phyloP scores from a whole-genome alignment of 345 rosid genomes.

The Gossypium raimondii region DNA sequence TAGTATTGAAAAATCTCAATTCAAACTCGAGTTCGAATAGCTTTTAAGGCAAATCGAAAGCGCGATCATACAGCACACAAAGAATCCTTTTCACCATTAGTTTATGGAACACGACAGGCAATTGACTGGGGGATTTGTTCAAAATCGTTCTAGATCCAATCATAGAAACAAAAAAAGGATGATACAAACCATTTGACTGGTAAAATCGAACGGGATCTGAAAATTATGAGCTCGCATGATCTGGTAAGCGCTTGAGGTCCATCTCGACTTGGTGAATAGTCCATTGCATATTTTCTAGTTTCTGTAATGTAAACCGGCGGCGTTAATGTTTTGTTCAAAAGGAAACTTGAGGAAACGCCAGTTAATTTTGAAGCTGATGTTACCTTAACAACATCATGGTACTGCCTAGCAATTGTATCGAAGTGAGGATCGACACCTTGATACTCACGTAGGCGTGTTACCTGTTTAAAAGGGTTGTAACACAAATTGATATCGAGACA shows the following conservation, averaged over 20 bases:
- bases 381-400: conserved; percentile 93
- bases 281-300: conserved; percentile 95
- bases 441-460: conserved; percentile 91
- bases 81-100: background rate
- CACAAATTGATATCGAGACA: conserved; percentile 4
- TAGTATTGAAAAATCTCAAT: too few relatives aligned
- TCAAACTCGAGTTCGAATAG: background rate
- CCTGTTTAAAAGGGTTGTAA: conserved; percentile 36
- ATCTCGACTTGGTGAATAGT: conserved; percentile 88
- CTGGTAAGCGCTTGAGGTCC: conserved; percentile 74
- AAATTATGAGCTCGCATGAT: conserved; percentile 38
- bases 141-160: background rate
- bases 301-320: conserved; percentile 41
- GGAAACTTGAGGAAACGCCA: background rate
- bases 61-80: background rate
- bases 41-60: background rate
- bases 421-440: conserved; percentile 98
- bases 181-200: too few relatives aligned
- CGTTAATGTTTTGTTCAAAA: conserved; percentile 14
- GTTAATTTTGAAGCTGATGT: background rate
- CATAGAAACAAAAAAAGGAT: background rate
- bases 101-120: background rate
- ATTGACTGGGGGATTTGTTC: background rate
- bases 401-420: conserved; percentile 85
- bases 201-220: background rate